Evolutionary conservation across 768 basidiomycete genomes (phyloP).

Genomic region (Boletus vermiculosoides): DNA sequence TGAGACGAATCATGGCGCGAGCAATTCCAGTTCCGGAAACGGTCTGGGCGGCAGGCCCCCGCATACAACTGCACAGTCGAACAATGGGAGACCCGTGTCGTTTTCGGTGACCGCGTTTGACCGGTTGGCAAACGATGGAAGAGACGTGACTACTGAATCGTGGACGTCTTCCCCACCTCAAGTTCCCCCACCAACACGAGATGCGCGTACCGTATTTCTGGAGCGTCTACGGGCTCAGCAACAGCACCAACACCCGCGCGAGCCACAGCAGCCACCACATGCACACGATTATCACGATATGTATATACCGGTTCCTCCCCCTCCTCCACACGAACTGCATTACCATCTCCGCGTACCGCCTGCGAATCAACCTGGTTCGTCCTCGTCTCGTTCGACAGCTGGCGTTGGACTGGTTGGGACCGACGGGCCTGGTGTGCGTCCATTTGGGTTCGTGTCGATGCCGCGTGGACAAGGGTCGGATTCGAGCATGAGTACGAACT

Average conservation of each 20-base stretch:
- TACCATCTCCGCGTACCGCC: constrained; percentile 11
- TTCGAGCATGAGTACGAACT: constrained; percentile 15
- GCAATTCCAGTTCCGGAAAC: neutral
- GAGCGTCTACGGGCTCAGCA: constrained; percentile 19
- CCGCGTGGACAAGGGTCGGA: constrained; percentile 19
- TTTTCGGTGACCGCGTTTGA: constrained; percentile 22
- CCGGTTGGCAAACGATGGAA: constrained; percentile 17
- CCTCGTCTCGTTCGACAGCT: constrained; percentile 4
- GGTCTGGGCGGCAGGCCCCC: constrained; percentile 3
- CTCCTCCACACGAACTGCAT: constrained; percentile 2
- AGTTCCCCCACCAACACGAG: neutral
- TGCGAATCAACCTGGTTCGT: constrained; percentile 7
- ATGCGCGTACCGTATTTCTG: constrained; percentile 6
- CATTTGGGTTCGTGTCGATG: constrained; percentile 14
- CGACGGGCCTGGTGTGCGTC: constrained; percentile 13
- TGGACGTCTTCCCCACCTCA: constrained; percentile 5
- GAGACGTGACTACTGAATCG: constrained; percentile 5
- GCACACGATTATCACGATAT: constrained; percentile 5
- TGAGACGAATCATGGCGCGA: constrained; percentile 10
- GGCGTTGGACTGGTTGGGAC: neutral
- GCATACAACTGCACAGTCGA: constrained; percentile 8
- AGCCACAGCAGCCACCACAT: neutral
- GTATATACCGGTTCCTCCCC: neutral
- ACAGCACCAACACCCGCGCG: constrained; percentile 11
- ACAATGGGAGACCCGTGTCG: constrained; percentile 15